Base-by-base conservation (phyloP, 306 rosid genomes). In the Vicia faba region DNA sequence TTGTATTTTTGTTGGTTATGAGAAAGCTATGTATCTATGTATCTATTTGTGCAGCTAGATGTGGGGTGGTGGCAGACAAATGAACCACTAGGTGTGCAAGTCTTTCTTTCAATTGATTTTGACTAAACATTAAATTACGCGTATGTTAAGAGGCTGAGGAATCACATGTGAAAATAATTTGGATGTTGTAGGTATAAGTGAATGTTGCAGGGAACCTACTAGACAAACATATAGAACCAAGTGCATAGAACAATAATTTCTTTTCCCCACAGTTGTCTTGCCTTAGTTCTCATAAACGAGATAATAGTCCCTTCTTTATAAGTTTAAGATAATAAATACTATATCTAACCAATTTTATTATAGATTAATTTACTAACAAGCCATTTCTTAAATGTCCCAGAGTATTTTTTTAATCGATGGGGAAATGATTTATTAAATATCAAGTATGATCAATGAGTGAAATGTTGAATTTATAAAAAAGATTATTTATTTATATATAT, bases 71-170 rank as follows among this genome's bases (percentile, higher is more conserved):
- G 76, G 28, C 29, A 70, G 64, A 80, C 78, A 56, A 50, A 29
- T 55, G 69, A 73, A 60, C 36, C 19, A 46, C n/a, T 48, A 69
- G 66, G 60, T 73, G 44, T 55, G 63, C 46, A 68, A 58, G 44
- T 19, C 66, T 64, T 78, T 23, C 31, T 33, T 48, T 60, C 15
- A 33, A 15, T 60, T 78, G 82, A 85, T 71, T 74, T 78, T 64
- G 82, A 85, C 86, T 48, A 8, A 66, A 79, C 89, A 76, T 81
- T 68, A 68, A 75, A 70, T 43, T 73, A 73, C 46, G 61, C 50
- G 44, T 65, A 77, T 74, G 43, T 46, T n/a, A 51, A 4, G 13
- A 19, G 19, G 2, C 8, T 45, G 19, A 33, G 15, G 69, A 75
- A 71, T 71, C 75, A 70, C 66, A 70, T 61, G 69, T 35, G n/a